A percentile compares a stretch with the other conserved stretches of the same genome.
These are phyloP conservation scores for Debaryomyces maramus DNA, from an alignment of 805 yeast species.

Conservation along the genomic window DNA sequence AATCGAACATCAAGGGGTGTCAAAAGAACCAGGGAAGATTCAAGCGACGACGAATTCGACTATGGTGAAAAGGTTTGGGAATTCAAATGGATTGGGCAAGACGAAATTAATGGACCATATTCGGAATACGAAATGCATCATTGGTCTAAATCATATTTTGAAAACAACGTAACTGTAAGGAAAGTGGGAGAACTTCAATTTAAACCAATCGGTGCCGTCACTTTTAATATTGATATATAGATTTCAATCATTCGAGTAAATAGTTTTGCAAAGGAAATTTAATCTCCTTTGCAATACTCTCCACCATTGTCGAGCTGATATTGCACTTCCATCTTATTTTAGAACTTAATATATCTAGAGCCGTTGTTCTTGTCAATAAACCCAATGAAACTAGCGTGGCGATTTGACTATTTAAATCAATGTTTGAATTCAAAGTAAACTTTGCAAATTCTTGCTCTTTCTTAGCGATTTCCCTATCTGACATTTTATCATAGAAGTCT, in stretches of 20 bases:
- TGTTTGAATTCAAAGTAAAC: constrained; percentile 40
- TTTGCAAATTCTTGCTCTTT: constrained; percentile 34
- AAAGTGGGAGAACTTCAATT: constrained; percentile 26
- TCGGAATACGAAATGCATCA: constrained; percentile 54
- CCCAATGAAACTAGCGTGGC: constrained; percentile 61
- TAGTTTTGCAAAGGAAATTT: constrained; percentile 67
- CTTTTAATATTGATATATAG: constrained; percentile 15
- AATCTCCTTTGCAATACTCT: constrained; percentile 60
- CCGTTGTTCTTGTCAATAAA: constrained; percentile 43
- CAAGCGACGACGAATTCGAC: constrained; percentile 15
- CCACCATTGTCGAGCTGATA: constrained; percentile 64
- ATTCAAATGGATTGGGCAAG: constrained; percentile 38
- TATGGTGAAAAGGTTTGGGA: constrained; percentile 40
- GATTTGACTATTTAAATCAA: constrained; percentile 54
- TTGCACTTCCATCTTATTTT: constrained; percentile 78
- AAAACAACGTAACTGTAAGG: constrained; percentile 45
- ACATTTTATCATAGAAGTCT: constrained; percentile 28
- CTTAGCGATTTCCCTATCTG: constrained; percentile 33
- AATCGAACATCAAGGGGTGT: constrained; percentile 16
- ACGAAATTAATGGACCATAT: constrained; percentile 49
- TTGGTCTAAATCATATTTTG: constrained; percentile 54
- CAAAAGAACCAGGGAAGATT: constrained; percentile 18
- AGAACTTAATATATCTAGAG: constrained; percentile 59
- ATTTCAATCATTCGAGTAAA: constrained; percentile 25
- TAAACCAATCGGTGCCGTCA: constrained; percentile 21